A percentile compares a stretch with the other conserved stretches of the same genome.
These are phyloP conservation scores for Yarrowia alimentaria DNA, from an alignment of 805 yeast genomes.

Conservation along the genomic window DNA sequence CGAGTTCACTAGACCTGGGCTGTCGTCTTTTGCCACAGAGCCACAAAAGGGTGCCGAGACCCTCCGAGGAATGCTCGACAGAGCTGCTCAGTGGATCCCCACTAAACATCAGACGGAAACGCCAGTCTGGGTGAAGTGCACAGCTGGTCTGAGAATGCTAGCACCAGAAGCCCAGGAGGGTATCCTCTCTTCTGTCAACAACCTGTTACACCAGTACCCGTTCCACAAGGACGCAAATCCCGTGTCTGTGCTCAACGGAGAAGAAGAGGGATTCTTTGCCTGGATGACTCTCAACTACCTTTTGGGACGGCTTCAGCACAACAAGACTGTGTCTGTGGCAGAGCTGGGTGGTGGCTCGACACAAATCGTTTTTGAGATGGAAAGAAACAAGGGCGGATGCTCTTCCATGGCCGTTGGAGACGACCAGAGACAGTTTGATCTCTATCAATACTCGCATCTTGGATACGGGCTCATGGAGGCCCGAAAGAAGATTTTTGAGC, in stretches of 20 bases:
- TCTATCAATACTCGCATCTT: conserved; percentile 90
- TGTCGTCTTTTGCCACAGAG: conserved; percentile 78
- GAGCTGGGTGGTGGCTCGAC: conserved; percentile 98
- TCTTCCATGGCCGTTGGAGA: conserved; percentile 44
- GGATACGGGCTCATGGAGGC: conserved; percentile 97
- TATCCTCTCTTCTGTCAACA: conserved; percentile 70
- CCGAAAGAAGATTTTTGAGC: conserved; percentile 67
- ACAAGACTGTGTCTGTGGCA: conserved; percentile 97
- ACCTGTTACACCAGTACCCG: conserved; percentile 79
- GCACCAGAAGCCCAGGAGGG: conserved; percentile 69
- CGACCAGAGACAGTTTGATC: conserved; percentile 74
- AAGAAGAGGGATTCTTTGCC: conserved; percentile 94
- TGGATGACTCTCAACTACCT: conserved; percentile 95
- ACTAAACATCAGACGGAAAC: conserved; percentile 67
- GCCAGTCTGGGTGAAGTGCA: conserved; percentile 86
- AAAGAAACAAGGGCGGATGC: conserved; percentile 40
- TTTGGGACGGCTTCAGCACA: conserved; percentile 39
- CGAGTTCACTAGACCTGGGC: conserved; percentile 85
- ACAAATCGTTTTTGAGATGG: conserved; percentile 98
- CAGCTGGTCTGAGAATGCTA: conserved; percentile 86
- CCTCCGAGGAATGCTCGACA: conserved; percentile 71
- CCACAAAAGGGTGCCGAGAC: conserved; percentile 80
- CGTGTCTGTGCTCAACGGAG: conserved; percentile 87
- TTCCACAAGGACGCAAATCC: conserved; percentile 72
- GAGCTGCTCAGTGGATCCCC: conserved; percentile 77